Evolutionary conservation across 495 filamentous ascomycete genomes (phyloP).

Genomic region (Aspergillus avenaceus): DNA sequence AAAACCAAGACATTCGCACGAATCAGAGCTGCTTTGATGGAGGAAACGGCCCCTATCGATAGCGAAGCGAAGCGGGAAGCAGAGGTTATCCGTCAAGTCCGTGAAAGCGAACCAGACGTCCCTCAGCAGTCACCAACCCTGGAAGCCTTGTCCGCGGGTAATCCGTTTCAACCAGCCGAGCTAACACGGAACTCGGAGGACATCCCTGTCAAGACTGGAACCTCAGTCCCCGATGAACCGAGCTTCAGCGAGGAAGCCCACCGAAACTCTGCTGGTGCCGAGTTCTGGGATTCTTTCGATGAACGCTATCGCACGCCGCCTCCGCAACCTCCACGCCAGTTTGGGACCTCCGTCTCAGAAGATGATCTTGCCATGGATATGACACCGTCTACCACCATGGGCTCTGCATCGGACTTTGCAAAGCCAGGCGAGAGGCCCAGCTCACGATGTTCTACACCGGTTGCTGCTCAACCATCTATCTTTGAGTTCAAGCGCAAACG

Average conservation of each 20-base stretch:
- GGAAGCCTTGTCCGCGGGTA: conserved; percentile 33
- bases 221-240: conserved; percentile 48
- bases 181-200: conserved; percentile 52
- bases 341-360: conserved; percentile 55
- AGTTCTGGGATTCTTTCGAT: conserved; percentile 80
- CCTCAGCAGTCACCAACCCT: conserved; percentile 38
- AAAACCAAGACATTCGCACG: conserved; percentile 95
- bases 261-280: conserved; percentile 63
- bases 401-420: conserved; percentile 25
- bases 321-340: conserved; percentile 52
- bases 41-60: conserved; percentile 84
- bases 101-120: conserved; percentile 59
- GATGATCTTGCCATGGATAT: conserved; percentile 79
- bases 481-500: conserved; percentile 76
- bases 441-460: conserved; percentile 50
- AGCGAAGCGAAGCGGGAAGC: conserved; percentile 87
- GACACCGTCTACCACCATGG: conserved; percentile 51
- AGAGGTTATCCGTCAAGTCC: conserved; percentile 89
- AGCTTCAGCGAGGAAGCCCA: conserved; percentile 70
- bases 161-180: conserved; percentile 46
- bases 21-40: conserved; percentile 81
- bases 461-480: conserved; percentile 42
- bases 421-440: conserved; percentile 29
- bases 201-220: conserved; percentile 52
- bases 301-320: conserved; percentile 58